These are phyloP conservation scores for Metschnikowia baotianmanensis DNA, from an alignment of 805 yeast species.

Conservation along the genomic window DNA sequence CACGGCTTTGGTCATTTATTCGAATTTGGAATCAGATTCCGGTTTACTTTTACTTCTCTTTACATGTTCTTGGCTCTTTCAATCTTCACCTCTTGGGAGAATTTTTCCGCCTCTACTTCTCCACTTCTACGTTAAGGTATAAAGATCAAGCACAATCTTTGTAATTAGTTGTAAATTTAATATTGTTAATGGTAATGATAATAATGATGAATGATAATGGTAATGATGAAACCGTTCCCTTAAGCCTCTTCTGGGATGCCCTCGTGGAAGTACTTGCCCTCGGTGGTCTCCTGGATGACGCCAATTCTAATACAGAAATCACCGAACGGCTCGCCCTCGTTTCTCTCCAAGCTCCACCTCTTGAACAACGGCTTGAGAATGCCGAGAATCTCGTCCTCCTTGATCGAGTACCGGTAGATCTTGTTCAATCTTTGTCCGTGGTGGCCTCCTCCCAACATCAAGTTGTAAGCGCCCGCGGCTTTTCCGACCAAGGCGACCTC, in stretches of 20 bases:
- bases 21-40: too few relatives aligned
- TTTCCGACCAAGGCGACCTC: slow-evolving; percentile 95
- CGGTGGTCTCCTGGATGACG: slow-evolving; percentile 82
- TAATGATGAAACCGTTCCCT: too few relatives aligned
- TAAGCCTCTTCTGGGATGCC: slow-evolving; percentile 79
- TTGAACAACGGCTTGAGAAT: slow-evolving; percentile 83
- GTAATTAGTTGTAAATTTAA: too few relatives aligned
- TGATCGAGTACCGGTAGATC: slow-evolving; percentile 80
- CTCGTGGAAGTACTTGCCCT: slow-evolving; percentile 94
- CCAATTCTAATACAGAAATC: slow-evolving; percentile 87
- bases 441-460: slow-evolving; percentile 95
- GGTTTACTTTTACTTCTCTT: too few relatives aligned
- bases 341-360: slow-evolving; percentile 90
- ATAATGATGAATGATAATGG: too few relatives aligned
- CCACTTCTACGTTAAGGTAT: too few relatives aligned
- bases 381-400: slow-evolving; percentile 81
- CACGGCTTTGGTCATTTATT: too few relatives aligned
- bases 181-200: too few relatives aligned
- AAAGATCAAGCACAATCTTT: too few relatives aligned
- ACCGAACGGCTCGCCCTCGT: slow-evolving; percentile 92
- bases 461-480: slow-evolving; percentile 88
- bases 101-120: too few relatives aligned
- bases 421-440: slow-evolving; percentile 91
- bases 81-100: too few relatives aligned
- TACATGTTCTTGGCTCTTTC: too few relatives aligned